These are phyloP conservation scores for Aspergillus vadensis DNA, from an alignment of 2,329 filamentous ascomycete genomes.

Conservation along the genomic window DNA sequence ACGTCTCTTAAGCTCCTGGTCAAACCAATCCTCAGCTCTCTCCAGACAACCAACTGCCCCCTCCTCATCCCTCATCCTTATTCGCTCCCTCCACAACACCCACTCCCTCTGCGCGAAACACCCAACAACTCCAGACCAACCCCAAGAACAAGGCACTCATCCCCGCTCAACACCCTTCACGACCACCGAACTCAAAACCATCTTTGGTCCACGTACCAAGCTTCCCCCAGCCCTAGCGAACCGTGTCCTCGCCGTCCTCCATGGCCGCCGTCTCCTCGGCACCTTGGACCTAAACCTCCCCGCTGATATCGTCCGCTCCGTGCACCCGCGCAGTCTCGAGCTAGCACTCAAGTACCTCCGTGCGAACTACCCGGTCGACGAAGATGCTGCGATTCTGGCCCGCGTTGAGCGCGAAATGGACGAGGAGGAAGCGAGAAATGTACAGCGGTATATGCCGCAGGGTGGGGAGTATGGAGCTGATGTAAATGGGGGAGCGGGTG, in stretches of 20 bases:
- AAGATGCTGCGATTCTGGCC: slow-evolving; percentile 51
- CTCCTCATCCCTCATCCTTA: neutral
- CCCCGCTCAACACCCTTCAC: slow-evolving; percentile 36
- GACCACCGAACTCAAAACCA: slow-evolving; percentile 34
- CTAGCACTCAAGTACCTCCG: slow-evolving; percentile 47
- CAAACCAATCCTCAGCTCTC: slow-evolving; percentile 3
- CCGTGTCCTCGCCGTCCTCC: slow-evolving; percentile 42
- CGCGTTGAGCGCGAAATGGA: slow-evolving; percentile 45
- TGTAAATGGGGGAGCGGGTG: slow-evolving; percentile 28
- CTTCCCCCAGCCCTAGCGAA: slow-evolving; percentile 38
- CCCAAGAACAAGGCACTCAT: slow-evolving; percentile 29
- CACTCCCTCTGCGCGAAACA: slow-evolving; percentile 18
- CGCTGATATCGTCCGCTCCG: slow-evolving; percentile 37
- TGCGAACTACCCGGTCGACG: slow-evolving; percentile 46
- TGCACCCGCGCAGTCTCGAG: slow-evolving; percentile 37
- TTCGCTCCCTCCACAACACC: slow-evolving; percentile 25
- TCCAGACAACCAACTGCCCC: no score
- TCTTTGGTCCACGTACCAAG: slow-evolving; percentile 36
- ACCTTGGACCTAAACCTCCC: slow-evolving; percentile 50
- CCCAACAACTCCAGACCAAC: slow-evolving; percentile 12
- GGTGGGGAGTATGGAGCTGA: slow-evolving; percentile 47
- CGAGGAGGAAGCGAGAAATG: slow-evolving; percentile 43
- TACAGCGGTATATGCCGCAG: slow-evolving; percentile 47
- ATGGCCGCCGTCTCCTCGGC: slow-evolving; percentile 47
- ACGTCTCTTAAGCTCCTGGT: slow-evolving; percentile 16